A percentile compares a stretch with the other conserved stretches of the same genome.
These are phyloP conservation scores for Komagataea norvegica DNA, from an alignment of 1,139 yeast species.

Conservation along the genomic window DNA sequence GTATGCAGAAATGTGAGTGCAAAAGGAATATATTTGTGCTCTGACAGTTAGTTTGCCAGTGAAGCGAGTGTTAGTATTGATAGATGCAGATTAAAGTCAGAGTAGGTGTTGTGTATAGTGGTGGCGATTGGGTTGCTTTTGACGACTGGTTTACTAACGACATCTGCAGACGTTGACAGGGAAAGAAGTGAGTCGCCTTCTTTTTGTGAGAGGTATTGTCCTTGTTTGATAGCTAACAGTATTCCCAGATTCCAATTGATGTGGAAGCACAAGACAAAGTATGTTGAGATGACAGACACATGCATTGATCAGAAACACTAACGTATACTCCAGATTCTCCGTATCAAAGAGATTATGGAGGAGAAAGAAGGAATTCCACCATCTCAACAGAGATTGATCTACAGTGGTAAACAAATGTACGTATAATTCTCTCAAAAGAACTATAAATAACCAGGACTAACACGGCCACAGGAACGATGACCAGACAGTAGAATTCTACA, in stretches of 20 bases:
- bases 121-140: not conserved
- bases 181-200: slow-evolving; percentile 52
- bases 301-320: slow-evolving; percentile 6
- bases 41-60: no score
- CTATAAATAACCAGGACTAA: slow-evolving; percentile 11
- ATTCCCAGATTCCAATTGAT: slow-evolving; percentile 65
- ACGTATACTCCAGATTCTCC: slow-evolving; percentile 44
- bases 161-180: slow-evolving; percentile 58
- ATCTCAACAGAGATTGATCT: slow-evolving; percentile 86
- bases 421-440: slow-evolving; percentile 25
- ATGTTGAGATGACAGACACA: slow-evolving; percentile 21
- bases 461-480: slow-evolving; percentile 54
- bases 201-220: not conserved
- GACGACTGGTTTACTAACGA: slow-evolving; percentile 10
- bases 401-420: slow-evolving; percentile 84
- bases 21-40: not conserved
- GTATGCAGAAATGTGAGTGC: no score
- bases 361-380: slow-evolving; percentile 98
- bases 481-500: slow-evolving; percentile 61
- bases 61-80: not conserved
- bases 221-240: slow-evolving; percentile 2
- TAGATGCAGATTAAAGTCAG: slow-evolving; percentile 61
- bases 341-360: slow-evolving; percentile 89
- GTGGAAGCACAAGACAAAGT: slow-evolving; percentile 70
- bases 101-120: slow-evolving; percentile 12